Evolutionary conservation across 2,329 filamentous ascomycete species (phyloP).

Genomic region (Epichloe baconii): DNA sequence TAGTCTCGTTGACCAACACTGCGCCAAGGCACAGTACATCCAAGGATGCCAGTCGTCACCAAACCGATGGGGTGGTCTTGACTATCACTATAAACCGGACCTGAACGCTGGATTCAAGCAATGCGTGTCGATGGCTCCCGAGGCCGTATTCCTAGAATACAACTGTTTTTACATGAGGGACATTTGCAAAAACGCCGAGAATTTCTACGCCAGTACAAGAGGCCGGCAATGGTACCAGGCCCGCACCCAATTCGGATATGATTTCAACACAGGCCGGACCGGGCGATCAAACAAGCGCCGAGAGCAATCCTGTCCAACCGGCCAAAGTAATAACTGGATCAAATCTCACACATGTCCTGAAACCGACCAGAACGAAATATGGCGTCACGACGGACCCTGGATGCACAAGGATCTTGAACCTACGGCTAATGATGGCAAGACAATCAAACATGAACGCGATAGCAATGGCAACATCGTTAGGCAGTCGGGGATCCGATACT

Average conservation of each 20-base stretch:
- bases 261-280: not conserved
- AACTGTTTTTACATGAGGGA: not conserved
- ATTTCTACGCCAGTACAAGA: not conserved
- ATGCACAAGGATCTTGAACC: not conserved
- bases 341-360: not conserved
- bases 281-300: not conserved
- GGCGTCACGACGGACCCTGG: not conserved
- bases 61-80: no score
- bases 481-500: not conserved
- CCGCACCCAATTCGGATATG: no score
- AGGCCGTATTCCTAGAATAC: not conserved
- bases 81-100: no score
- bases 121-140: no score
- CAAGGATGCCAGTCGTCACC: no score
- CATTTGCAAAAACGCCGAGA: not conserved
- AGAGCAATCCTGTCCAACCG: not conserved
- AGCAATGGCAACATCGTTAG: not conserved
- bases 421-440: not conserved
- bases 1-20: no score
- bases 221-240: no score
- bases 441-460: not conserved
- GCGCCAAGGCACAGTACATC: no score
- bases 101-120: no score
- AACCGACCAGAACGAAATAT: not conserved
- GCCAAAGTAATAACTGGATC: not conserved